These are phyloP conservation scores for Cladosporium sp. DNA, from an alignment of 2,329 filamentous ascomycete species.

Conservation along the genomic window DNA sequence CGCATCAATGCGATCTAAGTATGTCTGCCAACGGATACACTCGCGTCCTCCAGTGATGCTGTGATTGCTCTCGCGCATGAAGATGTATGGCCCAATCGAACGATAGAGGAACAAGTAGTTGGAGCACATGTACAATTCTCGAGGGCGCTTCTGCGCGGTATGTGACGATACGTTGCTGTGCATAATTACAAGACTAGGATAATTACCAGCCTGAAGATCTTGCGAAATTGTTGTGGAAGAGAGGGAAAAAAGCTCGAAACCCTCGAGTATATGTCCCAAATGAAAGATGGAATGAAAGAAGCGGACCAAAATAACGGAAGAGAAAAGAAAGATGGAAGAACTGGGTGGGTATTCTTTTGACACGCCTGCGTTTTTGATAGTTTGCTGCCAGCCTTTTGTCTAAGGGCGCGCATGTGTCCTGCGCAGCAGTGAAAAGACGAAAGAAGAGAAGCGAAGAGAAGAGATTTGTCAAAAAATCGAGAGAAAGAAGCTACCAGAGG, in stretches of 20 bases:
- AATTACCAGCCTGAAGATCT: slow-evolving; percentile 5
- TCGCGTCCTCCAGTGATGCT: too few species aligned
- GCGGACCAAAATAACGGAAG: too few species aligned
- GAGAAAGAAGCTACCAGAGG: neutral
- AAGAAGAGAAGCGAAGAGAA: neutral
- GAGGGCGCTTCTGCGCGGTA: too few species aligned
- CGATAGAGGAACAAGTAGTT: neutral
- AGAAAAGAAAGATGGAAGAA: neutral
- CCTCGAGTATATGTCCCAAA: neutral
- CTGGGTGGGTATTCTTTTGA: neutral
- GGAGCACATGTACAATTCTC: too few species aligned
- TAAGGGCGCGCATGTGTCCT: neutral
- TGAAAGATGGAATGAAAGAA: neutral
- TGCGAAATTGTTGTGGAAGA: neutral
- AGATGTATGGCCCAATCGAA: neutral
- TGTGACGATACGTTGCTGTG: neutral
- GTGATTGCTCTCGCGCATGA: too few species aligned
- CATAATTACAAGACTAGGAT: slow-evolving; percentile 6
- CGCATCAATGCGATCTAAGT: too few species aligned
- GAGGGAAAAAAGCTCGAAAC: neutral
- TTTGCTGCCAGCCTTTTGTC: slow-evolving; percentile 3
- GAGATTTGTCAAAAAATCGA: neutral
- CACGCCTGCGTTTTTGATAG: slow-evolving; percentile 2
- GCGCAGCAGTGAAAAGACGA: slow-evolving; percentile 2
- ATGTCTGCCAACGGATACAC: too few species aligned